These are phyloP conservation scores for Conticribra guillardii DNA, from an alignment of 108 stramenopile genomes.

Conservation along the genomic window DNA sequence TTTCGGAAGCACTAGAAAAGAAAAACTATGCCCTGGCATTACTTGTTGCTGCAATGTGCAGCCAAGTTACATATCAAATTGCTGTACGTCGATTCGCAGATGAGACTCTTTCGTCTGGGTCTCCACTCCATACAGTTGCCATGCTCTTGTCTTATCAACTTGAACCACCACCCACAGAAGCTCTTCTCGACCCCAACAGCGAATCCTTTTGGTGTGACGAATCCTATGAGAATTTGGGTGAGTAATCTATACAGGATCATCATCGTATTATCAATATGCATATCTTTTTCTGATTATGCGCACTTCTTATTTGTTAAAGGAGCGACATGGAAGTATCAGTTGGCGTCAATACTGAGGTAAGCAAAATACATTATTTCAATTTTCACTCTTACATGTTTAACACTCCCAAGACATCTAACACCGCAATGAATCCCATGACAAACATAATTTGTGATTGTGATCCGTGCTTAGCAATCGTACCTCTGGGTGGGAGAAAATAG, in stretches of 20 bases:
- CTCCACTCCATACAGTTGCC: slow-evolving; percentile 74
- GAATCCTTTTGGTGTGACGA: slow-evolving; percentile 54
- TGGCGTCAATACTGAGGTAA: slow-evolving; percentile 71
- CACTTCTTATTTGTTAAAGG: neutral
- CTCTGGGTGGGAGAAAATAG: slow-evolving; percentile 75
- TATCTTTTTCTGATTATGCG: neutral
- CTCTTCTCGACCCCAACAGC: slow-evolving; percentile 22
- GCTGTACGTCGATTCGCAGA: slow-evolving; percentile 65
- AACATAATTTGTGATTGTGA: neutral
- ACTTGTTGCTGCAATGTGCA: slow-evolving; percentile 78
- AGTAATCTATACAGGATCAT: too few species aligned
- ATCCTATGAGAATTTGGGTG: slow-evolving; percentile 36
- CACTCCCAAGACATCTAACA: too few species aligned
- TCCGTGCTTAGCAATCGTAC: slow-evolving; percentile 64
- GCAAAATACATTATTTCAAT: too few species aligned
- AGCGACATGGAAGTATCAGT: slow-evolving; percentile 65
- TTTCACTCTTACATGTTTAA: too few species aligned
- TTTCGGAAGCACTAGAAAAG: slow-evolving; percentile 61
- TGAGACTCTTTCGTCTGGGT: slow-evolving; percentile 56
- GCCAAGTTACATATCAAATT: slow-evolving; percentile 57
- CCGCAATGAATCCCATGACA: too few species aligned
- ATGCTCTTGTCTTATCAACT: slow-evolving; percentile 73
- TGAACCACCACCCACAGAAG: slow-evolving; percentile 31
- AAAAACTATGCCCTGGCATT: slow-evolving; percentile 77
- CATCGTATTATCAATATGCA: neutral